A percentile compares a stretch with the other conserved stretches of the same genome.
Evolutionary conservation across 805 yeast species (phyloP).

Genomic region (Myxozyma sirexii): DNA sequence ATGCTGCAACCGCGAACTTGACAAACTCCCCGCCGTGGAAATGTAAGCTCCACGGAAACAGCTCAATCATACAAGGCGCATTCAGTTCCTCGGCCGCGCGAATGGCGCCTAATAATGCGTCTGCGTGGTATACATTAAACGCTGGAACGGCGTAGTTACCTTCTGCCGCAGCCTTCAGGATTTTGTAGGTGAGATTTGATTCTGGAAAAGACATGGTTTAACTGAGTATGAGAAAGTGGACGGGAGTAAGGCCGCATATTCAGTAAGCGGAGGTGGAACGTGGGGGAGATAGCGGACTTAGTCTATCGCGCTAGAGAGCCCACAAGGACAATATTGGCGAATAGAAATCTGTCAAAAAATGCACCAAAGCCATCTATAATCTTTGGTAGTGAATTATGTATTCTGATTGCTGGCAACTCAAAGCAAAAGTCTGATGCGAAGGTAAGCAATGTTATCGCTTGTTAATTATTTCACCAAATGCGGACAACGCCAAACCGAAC

Average conservation of each 20-base stretch:
- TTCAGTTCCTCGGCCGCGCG: conserved; percentile 43
- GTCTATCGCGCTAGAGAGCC: too few species aligned
- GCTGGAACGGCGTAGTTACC: conserved; percentile 44
- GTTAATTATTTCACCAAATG: too few species aligned
- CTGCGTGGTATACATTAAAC: conserved; percentile 41
- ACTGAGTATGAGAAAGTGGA: background rate
- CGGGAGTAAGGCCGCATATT: background rate
- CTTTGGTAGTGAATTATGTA: too few species aligned
- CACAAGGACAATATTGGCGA: too few species aligned
- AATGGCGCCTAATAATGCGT: conserved; percentile 42
- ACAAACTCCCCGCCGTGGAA: conserved; percentile 40
- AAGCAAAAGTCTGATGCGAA: too few species aligned
- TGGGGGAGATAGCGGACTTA: too few species aligned
- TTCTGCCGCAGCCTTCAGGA: conserved; percentile 40
- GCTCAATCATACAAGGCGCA: conserved; percentile 43
- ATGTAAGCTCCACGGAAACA: conserved; percentile 46
- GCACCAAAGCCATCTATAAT: too few species aligned
- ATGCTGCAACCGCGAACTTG: conserved; percentile 38
- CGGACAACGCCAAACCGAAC: too few species aligned
- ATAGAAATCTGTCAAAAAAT: too few species aligned
- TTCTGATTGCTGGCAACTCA: too few species aligned
- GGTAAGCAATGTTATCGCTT: too few species aligned
- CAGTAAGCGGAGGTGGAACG: background rate
- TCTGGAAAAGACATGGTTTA: conserved; percentile 18
- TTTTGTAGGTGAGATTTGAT: conserved; percentile 38